Evolutionary conservation across 1,284 basidiomycete genomes (phyloP).

Genomic region (Rhizopogon hawkerae): DNA sequence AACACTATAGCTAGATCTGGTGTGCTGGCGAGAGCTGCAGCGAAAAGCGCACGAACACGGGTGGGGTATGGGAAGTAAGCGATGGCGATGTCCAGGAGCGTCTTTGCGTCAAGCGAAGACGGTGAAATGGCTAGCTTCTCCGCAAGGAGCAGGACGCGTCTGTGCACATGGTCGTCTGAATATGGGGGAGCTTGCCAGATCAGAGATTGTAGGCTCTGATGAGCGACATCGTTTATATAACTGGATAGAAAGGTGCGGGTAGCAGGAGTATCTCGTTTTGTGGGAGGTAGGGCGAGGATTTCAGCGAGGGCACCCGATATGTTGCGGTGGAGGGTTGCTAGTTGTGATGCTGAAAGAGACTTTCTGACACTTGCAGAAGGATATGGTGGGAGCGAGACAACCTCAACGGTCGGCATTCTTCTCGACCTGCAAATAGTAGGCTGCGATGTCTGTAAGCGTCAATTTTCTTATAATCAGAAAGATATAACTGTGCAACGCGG

Average conservation of each 20-base stretch:
- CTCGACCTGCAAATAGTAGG: not conserved
- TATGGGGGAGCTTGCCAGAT: constrained; percentile 43
- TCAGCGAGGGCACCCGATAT: constrained; percentile 40
- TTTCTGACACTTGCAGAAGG: constrained; percentile 45
- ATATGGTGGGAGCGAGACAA: constrained; percentile 36
- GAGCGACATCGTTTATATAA: constrained; percentile 49
- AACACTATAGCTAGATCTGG: constrained; percentile 28
- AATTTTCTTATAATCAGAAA: too few species aligned
- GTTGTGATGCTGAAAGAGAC: constrained; percentile 45
- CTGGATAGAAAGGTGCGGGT: constrained; percentile 45
- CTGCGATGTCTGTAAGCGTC: not conserved
- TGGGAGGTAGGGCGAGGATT: constrained; percentile 38
- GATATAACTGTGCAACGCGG: too few species aligned
- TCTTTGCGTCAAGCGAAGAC: constrained; percentile 39
- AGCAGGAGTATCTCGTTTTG: constrained; percentile 37
- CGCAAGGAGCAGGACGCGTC: constrained; percentile 46
- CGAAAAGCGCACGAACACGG: constrained; percentile 39
- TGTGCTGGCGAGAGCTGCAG: constrained; percentile 29
- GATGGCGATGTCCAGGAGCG: constrained; percentile 54
- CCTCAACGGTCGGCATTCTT: constrained; percentile 9
- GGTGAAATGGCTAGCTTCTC: constrained; percentile 38
- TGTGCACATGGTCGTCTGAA: constrained; percentile 40
- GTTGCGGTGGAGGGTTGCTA: constrained; percentile 38
- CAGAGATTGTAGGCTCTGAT: constrained; percentile 40
- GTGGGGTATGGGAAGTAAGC: constrained; percentile 41